These are phyloP conservation scores for Leccinum olivaceopallidum DNA, from an alignment of 768 basidiomycete genomes.

Conservation along the genomic window DNA sequence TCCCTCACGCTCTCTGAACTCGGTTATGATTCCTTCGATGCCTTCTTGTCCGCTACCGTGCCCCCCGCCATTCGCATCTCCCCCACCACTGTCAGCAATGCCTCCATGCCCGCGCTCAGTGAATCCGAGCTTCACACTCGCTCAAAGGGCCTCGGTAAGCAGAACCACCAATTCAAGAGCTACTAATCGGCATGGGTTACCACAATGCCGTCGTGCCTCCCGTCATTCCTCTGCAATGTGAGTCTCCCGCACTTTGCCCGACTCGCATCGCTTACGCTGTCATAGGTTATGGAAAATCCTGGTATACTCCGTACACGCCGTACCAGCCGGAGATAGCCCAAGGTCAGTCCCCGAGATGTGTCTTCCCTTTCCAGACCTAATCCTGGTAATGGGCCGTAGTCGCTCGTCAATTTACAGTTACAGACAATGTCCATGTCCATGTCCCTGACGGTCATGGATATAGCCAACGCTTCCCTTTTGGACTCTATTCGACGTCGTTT, in stretches of 20 bases:
- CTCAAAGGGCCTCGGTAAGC: slow-evolving; percentile 72
- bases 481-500: slow-evolving; percentile 39
- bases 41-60: slow-evolving; percentile 81
- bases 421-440: slow-evolving; percentile 83
- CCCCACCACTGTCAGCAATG: slow-evolving; percentile 57
- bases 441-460: slow-evolving; percentile 92
- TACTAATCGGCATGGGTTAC: slow-evolving; percentile 97
- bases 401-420: slow-evolving; percentile 76
- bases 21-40: slow-evolving; percentile 87
- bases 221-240: slow-evolving; percentile 88
- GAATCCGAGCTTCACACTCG: slow-evolving; percentile 81
- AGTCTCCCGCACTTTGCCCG: slow-evolving; percentile 22
- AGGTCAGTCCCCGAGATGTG: slow-evolving; percentile 47
- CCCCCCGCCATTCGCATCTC: slow-evolving; percentile 79
- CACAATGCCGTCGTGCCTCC: slow-evolving; percentile 94
- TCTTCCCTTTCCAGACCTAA: slow-evolving; percentile 12
- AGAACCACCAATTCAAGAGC: slow-evolving; percentile 83
- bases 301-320: slow-evolving; percentile 97
- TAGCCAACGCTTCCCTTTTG: slow-evolving; percentile 93
- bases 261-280: slow-evolving; percentile 5
- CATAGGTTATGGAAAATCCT: slow-evolving; percentile 87
- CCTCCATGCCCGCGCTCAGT: slow-evolving; percentile 72
- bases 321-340: slow-evolving; percentile 99
- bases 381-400: slow-evolving; percentile 70
- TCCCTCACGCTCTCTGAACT: slow-evolving; percentile 78